phyloP scores from a whole-genome alignment of 352 stramenopile species.

The Achlya hypogyna region DNA sequence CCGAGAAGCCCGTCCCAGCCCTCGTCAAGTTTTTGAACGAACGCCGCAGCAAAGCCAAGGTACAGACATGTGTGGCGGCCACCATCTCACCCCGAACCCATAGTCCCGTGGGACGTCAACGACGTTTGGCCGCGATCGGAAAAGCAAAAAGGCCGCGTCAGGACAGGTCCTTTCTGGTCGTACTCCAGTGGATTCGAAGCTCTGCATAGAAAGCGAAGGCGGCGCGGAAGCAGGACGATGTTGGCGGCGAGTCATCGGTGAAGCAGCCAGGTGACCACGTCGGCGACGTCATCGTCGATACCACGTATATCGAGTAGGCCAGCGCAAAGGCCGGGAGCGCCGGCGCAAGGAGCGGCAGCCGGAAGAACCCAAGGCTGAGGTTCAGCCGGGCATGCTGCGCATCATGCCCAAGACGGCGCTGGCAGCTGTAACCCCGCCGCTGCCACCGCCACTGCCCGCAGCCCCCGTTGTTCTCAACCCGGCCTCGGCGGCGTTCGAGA shows the following conservation, averaged over 20 bases:
- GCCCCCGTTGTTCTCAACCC: not conserved
- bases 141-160: constrained; percentile 1
- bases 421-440: not conserved
- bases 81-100: not conserved
- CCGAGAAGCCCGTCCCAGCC: constrained; percentile 60
- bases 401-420: constrained; percentile 16
- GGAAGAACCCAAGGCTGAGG: not conserved
- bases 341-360: not conserved
- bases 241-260: too few species aligned
- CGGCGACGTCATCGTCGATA: too few species aligned
- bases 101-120: constrained; percentile 13
- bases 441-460: not conserved
- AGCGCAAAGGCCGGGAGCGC: not conserved
- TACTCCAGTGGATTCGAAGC: not conserved
- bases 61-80: constrained; percentile 18
- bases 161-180: not conserved
- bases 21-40: constrained; percentile 81
- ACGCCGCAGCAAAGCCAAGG: constrained; percentile 60
- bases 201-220: not conserved
- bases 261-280: too few species aligned
- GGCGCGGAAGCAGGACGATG: too few species aligned
- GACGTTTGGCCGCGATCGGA: constrained; percentile 22
- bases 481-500: not conserved
- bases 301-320: too few species aligned
- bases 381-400: constrained; percentile 17